These are phyloP conservation scores for Sclerotinia subarctica DNA, from an alignment of 2,329 filamentous ascomycete genomes.

Conservation along the genomic window DNA sequence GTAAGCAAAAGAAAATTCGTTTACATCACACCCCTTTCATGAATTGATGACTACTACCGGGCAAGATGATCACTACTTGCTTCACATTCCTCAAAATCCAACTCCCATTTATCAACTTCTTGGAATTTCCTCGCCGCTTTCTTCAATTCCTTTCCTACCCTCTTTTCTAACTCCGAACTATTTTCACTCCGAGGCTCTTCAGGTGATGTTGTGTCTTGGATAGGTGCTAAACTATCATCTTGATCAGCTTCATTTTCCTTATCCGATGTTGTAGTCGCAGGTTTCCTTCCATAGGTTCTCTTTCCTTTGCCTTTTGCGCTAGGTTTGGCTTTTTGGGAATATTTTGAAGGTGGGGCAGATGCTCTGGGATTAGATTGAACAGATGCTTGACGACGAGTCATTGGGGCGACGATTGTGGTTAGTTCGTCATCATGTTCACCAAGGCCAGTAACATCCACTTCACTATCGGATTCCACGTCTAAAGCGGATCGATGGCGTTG, in stretches of 20 bases:
- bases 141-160: conserved; percentile 49
- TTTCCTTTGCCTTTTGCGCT: conserved; percentile 29
- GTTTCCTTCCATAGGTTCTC: conserved; percentile 45
- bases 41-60: background rate
- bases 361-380: conserved; percentile 24
- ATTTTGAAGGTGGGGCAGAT: background rate
- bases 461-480: conserved; percentile 44
- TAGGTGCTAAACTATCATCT: conserved; percentile 44
- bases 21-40: background rate
- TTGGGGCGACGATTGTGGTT: conserved; percentile 43
- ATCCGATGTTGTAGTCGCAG: conserved; percentile 47
- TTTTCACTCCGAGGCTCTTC: conserved; percentile 33
- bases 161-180: conserved; percentile 41
- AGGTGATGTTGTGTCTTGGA: conserved; percentile 44
- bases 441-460: conserved; percentile 48
- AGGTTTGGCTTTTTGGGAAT: conserved; percentile 21
- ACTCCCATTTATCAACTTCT: conserved; percentile 66
- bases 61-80: conserved; percentile 43
- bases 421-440: conserved; percentile 56
- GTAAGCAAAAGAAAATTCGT: background rate
- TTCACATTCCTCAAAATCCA: conserved; percentile 63
- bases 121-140: conserved; percentile 60
- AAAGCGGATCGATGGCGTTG: conserved; percentile 39
- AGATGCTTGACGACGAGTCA: conserved; percentile 33
- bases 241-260: conserved; percentile 54